Evolutionary conservation across 2,329 filamentous ascomycete genomes (phyloP).

Genomic region (Exophiala calicioides): DNA sequence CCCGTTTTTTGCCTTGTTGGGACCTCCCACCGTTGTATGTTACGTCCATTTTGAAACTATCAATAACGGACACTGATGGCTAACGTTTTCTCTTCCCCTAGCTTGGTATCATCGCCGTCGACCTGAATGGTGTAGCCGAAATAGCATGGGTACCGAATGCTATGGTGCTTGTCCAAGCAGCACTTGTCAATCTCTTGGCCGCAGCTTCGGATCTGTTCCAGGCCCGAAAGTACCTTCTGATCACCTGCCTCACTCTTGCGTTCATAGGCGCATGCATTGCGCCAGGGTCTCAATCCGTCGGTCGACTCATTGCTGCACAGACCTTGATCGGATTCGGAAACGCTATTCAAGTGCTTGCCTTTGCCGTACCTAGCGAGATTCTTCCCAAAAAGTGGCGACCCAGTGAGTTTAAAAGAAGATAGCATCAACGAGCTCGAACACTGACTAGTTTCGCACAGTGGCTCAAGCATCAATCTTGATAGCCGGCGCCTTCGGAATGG

Average conservation of each 20-base stretch:
- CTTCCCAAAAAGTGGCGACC: slow-evolving; percentile 18
- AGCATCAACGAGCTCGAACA: too few relatives aligned
- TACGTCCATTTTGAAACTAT: too few relatives aligned
- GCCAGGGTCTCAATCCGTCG: slow-evolving; percentile 13
- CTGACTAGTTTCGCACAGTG: slow-evolving; percentile 6
- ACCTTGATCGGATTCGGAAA: slow-evolving; percentile 13
- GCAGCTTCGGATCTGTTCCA: slow-evolving; percentile 17
- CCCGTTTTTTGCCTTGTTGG: too few relatives aligned
- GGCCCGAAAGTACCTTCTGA: slow-evolving; percentile 12
- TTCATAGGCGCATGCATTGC: slow-evolving; percentile 20
- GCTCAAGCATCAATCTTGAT: slow-evolving; percentile 13
- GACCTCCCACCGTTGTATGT: too few relatives aligned
- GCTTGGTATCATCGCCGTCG: slow-evolving; percentile 7
- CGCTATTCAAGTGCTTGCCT: slow-evolving; percentile 4
- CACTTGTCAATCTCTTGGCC: slow-evolving; percentile 6
- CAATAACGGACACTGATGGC: too few relatives aligned
- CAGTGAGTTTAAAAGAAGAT: slow-evolving; percentile 15
- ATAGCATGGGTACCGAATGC: slow-evolving; percentile 13
- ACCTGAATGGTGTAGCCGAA: neutral
- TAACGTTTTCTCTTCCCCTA: neutral
- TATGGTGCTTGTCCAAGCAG: slow-evolving; percentile 15
- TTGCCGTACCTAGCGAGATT: slow-evolving; percentile 21
- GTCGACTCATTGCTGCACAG: slow-evolving; percentile 19
- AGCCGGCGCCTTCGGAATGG: slow-evolving; percentile 3
- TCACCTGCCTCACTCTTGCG: neutral